Evolutionary conservation across 371 early-diverging fungal genomes (phyloP), one percentile per base, ranked within the genome.

Genomic region (Umbelopsis sp.): DNA sequence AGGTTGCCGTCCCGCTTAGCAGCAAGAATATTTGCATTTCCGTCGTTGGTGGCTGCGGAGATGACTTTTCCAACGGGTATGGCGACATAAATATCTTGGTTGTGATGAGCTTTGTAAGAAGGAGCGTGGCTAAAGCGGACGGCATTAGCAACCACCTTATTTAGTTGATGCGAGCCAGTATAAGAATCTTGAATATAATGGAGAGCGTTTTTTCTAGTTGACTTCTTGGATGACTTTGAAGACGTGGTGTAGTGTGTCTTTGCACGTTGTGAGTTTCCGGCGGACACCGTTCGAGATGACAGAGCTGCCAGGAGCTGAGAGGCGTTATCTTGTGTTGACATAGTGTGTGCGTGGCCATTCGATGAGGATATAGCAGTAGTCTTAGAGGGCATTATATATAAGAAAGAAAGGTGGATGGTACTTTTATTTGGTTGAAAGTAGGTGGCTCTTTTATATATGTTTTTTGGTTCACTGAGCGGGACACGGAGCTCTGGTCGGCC

Each of bases 1-100:
- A 83, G 70, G 38, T 79, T 72, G 25, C 76, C 78, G 10, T 73
- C 69, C 18, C 79, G 72, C 50, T 80, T 80, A 12, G 74, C 74
- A 32, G 70, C 44, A 48, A 80, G 66, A 8, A 82, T 75, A 41
- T 72, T 70, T 6, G 67, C 66, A 67, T 80, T 80, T 10, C 67
- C 66, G 25, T 74, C 75, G 16, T 44, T 48, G 18, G 67, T 63
- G 22, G 67, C 65, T 1, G 63, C 50, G 11, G 63, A 53, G 5
- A 25, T 57, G 18, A 57, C 57, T 11, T 57, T 29, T 18, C 57
- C 57, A 35, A 57, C 16, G n/a, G 57, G 18, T 25, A 35, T 12
- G 3, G 57, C 10, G 32, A 29, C 57, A 57, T 35, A 57, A 1
- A 57, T 18, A 18, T 57, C 57, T 29, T 57, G 57, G 18, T 57